phyloP scores from a whole-genome alignment of 495 filamentous ascomycete species.

The Daldinia childiae region DNA sequence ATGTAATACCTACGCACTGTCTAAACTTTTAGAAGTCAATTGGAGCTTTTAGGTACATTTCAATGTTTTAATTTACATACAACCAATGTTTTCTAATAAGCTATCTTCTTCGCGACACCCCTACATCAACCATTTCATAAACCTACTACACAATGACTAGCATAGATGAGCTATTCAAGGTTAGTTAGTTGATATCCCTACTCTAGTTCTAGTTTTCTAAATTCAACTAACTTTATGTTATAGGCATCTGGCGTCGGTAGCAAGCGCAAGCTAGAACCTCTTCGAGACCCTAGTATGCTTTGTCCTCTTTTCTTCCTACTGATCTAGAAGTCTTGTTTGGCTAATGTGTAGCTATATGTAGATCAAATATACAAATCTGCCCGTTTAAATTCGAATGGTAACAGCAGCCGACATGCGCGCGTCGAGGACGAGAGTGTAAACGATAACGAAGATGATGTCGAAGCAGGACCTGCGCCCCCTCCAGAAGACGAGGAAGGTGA shows the following conservation, averaged over 20 bases:
- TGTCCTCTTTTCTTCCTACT: constrained; percentile 6
- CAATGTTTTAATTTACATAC: neutral
- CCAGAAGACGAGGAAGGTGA: constrained; percentile 56
- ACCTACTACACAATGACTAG: constrained; percentile 67
- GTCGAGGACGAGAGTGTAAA: constrained; percentile 62
- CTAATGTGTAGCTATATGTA: constrained; percentile 43
- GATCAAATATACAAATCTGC: constrained; percentile 88
- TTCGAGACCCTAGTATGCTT: constrained; percentile 73
- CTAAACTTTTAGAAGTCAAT: constrained; percentile 2
- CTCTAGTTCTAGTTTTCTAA: neutral
- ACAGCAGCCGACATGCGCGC: constrained; percentile 48
- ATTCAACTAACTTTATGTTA: neutral
- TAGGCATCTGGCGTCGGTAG: constrained; percentile 63
- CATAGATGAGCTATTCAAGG: constrained; percentile 88
- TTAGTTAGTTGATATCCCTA: constrained; percentile 48
- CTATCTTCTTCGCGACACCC: neutral
- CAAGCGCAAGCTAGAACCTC: constrained; percentile 82
- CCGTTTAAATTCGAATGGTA: constrained; percentile 68
- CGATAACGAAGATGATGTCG: constrained; percentile 65
- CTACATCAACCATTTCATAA: neutral
- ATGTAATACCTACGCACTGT: neutral
- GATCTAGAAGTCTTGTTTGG: constrained; percentile 3
- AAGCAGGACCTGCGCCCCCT: constrained; percentile 57
- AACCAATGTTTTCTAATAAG: neutral
- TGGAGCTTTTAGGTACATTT: neutral